Base-by-base conservation (phyloP, 2,329 filamentous ascomycete species). In the Hypoxylon sp. region DNA sequence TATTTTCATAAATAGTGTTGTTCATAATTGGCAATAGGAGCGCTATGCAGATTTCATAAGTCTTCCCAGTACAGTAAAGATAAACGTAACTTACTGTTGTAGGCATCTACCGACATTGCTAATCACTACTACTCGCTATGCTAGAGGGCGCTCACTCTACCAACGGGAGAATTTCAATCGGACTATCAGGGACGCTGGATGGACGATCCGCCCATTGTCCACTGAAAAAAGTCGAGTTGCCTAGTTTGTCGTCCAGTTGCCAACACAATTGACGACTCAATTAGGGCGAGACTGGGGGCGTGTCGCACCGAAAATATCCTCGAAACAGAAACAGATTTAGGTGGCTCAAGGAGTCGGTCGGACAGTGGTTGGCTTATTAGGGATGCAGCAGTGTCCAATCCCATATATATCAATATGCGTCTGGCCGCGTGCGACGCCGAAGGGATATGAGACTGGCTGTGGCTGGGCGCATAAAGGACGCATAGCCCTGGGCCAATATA, bases 201-300 rank as follows among this genome's bases (percentile, higher is more conserved):
- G 57, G 68, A 6, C 68, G 65, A 71, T 71, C 68, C 59, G 50
- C 35, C 57, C 61, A 71, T 71, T 71, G 68, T 63, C 65, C 68
- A 71, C 65, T 68, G 55, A 65, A 48, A 62, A 39, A 35, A 63
- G 47, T 42, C 54, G 39, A 68, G 35, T 19, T 47, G 39, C 54
- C 54, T 47, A 24, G 17, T 57, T 61, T 59, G 59, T 67, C 60
- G 47, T n/a, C 47, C 47, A 11, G 35, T 54, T 61, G 61, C 59
- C 65, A 67, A 39, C 68, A 63, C 65, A 64, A 71, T 71, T 71
- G 69, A 66, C 69, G 69, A 71, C 66, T 71, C 63, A 71, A 59
- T 64, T 58, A 66, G 54, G 51, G 46, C 59, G 44, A 59, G 58
- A 66, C 24, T 22, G 62, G 62, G 66, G 68, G 64, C 53, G 58